phyloP scores from a whole-genome alignment of 2,329 filamentous ascomycete species.

The Paracoccidioides brasiliensis region DNA sequence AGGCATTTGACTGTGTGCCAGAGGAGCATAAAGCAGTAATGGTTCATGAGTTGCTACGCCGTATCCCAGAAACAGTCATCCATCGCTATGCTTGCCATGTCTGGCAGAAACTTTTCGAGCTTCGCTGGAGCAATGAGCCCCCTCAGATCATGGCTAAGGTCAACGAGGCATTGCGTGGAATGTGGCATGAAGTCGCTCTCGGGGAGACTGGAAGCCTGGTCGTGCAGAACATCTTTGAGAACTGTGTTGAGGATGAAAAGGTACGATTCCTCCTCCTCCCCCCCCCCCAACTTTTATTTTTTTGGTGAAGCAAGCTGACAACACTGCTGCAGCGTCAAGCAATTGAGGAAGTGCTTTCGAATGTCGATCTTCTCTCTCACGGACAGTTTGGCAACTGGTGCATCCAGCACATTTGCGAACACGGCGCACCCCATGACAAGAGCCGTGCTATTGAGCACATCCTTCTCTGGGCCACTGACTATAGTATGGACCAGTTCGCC shows the following conservation, averaged over 20 bases:
- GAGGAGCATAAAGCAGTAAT: slow-evolving; percentile 97
- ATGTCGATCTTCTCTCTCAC: slow-evolving; percentile 91
- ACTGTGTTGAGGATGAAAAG: slow-evolving; percentile 97
- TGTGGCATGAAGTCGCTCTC: slow-evolving; percentile 98
- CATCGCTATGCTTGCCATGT: slow-evolving; percentile 98
- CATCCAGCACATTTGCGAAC: slow-evolving; percentile 98
- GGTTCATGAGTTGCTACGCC: slow-evolving; percentile 92
- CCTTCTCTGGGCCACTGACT: slow-evolving; percentile 82
- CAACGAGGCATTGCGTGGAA: slow-evolving; percentile 83
- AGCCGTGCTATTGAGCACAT: slow-evolving; percentile 92
- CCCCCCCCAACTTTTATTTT: slow-evolving; percentile 16
- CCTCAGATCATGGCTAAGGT: slow-evolving; percentile 98
- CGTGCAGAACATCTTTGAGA: slow-evolving; percentile 99
- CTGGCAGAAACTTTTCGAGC: slow-evolving; percentile 98
- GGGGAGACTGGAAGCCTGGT: slow-evolving; percentile 96
- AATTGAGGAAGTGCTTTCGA: slow-evolving; percentile 88
- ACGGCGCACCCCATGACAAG: slow-evolving; percentile 80
- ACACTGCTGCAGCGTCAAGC: slow-evolving; percentile 61
- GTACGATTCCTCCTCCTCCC: slow-evolving; percentile 38
- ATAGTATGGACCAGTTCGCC: slow-evolving; percentile 97
- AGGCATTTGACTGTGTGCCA: slow-evolving; percentile 93
- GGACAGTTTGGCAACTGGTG: slow-evolving; percentile 99
- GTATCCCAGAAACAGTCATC: slow-evolving; percentile 94
- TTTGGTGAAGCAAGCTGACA: neutral
- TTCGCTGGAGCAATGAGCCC: slow-evolving; percentile 87